Evolutionary conservation across 2,329 filamentous ascomycete genomes (phyloP), one percentile per base, ranked within the genome.

Genomic region (Verticillium nonalfalfae): DNA sequence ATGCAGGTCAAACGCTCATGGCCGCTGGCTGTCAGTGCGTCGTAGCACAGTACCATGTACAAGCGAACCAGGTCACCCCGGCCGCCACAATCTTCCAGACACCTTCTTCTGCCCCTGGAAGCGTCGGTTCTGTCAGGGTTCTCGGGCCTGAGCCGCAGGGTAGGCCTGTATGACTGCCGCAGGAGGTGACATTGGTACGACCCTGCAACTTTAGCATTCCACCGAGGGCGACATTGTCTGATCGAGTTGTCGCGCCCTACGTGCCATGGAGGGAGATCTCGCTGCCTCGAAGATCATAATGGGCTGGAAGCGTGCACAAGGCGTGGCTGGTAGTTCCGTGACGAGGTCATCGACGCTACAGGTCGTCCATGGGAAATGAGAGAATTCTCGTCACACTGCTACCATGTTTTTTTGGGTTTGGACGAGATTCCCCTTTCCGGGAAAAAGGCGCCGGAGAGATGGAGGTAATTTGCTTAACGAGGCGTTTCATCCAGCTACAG

Each of bases 11-110:
- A 13, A 15, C 15, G 7, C 7, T n/a, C 55, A n/a, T n/a, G 11
- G 33, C 55, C 55, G 38, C n/a, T 31, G 55, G 55, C 33, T 36
- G 35, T 21, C 33, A 35, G 31, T 56, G n/a, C 33, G 55, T 18
- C 13, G 34, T 13, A 34, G 36, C n/a, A 33, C 57, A 21, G 59
- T 56, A 21, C 21, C 21, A 21, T 21, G 21, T 21, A 57, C 63
- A 60, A 59, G 39, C 13, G 13, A 39, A 55, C 58, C 62, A 60
- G 63, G 63, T 59, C 56, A 54, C 62, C 63, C 63, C 40, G 38
- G 63, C 57, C 57, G 60, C 36, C 59, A 60, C 59, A 65, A 62
- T 65, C 60, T 65, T 64, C 62, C 54, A 64, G 57, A 50, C 57
- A 58, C 33, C 21, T 58, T 58, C 57, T 50, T 52, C 45, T n/a